Evolutionary conservation across 73 alveolate genomes (phyloP), one percentile per base, ranked within the genome.

Genomic region (Blepharisma japonicum): DNA sequence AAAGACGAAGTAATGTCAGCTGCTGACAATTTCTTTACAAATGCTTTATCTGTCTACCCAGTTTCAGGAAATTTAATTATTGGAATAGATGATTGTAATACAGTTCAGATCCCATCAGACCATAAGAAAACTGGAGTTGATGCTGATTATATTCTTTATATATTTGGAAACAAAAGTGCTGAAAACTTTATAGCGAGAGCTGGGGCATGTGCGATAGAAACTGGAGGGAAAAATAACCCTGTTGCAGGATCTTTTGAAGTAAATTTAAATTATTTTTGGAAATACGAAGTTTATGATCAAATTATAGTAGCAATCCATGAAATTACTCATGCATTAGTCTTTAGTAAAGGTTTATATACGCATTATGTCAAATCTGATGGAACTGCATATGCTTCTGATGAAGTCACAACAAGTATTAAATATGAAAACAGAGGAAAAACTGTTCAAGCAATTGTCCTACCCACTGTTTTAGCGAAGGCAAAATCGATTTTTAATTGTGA

Each of bases 61-160:
- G 14, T 25, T 14, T 18, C 38, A 20, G 50, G 5, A 61, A 61
- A 0, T 1, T 5, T 61, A 61, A 0, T 14, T 8, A n/a, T 39
- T 2, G 2, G 48, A 18, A 61, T 9, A 2, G 0, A 2, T 1
- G 14, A n/a, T 20, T 61, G 74, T 5, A 25, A 25, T n/a, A 2
- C 6, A 20, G 39, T 5, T 8, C 50, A 18, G 18, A 3, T 20
- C 5, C 74, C 74, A 2, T 14, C 14, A 25, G 23, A 25, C 23
- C 50, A n/a, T 61, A 14, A 14, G 47, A 61, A 25, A 14, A 25
- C 2, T 14, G 74, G 74, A 3, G 18, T 20, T 2, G 49, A 14
- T 18, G 74, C 74, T 18, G 74, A 61, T 61, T 8, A 8, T 61
- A 4, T 61, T 61, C n/a, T 61, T 61, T 61, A 20, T 25, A 61